A percentile compares a stretch with the other conserved stretches of the same genome.
These are phyloP conservation scores for Naganishia friedmannii DNA, from an alignment of 768 basidiomycete genomes.

Conservation along the genomic window DNA sequence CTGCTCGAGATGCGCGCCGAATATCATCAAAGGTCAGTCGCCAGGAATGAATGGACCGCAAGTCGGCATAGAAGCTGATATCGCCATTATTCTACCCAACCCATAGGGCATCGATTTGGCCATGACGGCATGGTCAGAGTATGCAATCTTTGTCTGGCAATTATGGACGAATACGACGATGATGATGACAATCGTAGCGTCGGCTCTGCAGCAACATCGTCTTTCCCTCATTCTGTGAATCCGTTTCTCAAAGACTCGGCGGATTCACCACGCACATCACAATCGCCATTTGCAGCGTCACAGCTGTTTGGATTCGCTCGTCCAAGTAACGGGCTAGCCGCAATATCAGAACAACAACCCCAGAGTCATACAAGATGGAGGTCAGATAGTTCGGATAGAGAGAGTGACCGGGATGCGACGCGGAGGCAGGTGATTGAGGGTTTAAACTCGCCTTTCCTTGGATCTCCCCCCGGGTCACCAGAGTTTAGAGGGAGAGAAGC, in stretches of 20 bases:
- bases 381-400: neutral
- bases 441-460: neutral
- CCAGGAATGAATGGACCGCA: neutral
- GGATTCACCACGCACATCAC: slow-evolving; percentile 65
- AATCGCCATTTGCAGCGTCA: slow-evolving; percentile 83
- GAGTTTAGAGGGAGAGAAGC: slow-evolving; percentile 12
- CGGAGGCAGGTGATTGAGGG: no score
- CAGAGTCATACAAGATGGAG: neutral
- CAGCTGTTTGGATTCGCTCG: slow-evolving; percentile 64
- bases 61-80: neutral
- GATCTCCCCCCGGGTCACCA: neutral
- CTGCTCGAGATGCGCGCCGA: slow-evolving; percentile 93
- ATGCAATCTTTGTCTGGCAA: slow-evolving; percentile 92
- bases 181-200: slow-evolving; percentile 84
- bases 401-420: neutral
- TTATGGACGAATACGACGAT: slow-evolving; percentile 80
- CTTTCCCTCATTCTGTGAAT: slow-evolving; percentile 57
- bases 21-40: slow-evolving; percentile 69
- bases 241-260: slow-evolving; percentile 52
- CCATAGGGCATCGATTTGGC: slow-evolving; percentile 73
- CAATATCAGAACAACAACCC: slow-evolving; percentile 26
- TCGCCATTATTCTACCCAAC: neutral
- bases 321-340: slow-evolving; percentile 4
- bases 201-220: slow-evolving; percentile 64
- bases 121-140: slow-evolving; percentile 93